A percentile compares a stretch with the other conserved stretches of the same genome.
phyloP scores from a whole-genome alignment of 805 yeast species.

The Metschnikowia kunwiensis region DNA sequence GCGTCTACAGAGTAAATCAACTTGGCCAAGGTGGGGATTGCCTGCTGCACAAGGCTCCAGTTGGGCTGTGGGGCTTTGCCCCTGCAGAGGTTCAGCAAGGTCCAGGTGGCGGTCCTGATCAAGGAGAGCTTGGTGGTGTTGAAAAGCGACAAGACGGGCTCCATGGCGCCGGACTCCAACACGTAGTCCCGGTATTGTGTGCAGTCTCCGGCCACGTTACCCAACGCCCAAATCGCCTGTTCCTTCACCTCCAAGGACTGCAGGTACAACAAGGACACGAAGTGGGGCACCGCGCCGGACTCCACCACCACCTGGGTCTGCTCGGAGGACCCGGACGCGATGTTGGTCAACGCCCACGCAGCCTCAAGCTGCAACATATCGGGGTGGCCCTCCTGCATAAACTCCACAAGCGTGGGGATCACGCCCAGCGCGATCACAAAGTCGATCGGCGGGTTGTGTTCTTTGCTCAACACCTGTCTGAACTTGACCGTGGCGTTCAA shows the following conservation, averaged over 20 bases:
- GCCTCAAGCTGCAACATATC: conserved; percentile 94
- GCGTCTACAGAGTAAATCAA: conserved; percentile 86
- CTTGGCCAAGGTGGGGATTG: conserved; percentile 88
- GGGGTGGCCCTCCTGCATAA: conserved; percentile 70
- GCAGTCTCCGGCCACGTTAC: conserved; percentile 98
- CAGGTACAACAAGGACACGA: conserved; percentile 77
- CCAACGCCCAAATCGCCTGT: conserved; percentile 99
- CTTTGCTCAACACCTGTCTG: conserved; percentile 90
- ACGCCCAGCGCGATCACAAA: conserved; percentile 91
- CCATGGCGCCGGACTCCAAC: conserved; percentile 80
- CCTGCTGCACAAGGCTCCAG: conserved; percentile 82
- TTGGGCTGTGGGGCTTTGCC: conserved; percentile 96
- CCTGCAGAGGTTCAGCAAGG: conserved; percentile 91
- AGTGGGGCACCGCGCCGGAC: conserved; percentile 89
- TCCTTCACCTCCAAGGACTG: conserved; percentile 89
- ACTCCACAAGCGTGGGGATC: conserved; percentile 84
- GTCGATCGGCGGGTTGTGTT: conserved; percentile 94
- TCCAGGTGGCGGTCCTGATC: conserved; percentile 97
- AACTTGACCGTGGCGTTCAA: conserved; percentile 87
- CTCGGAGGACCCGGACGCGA: conserved; percentile 88
- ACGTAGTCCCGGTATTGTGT: conserved; percentile 88
- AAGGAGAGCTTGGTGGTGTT: conserved; percentile 81
- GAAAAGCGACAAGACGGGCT: conserved; percentile 77
- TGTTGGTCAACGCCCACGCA: conserved; percentile 99
- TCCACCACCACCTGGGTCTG: conserved; percentile 91